Percentiles rank a stretch among this genome's conserved stretches.
Conservation (phyloP, 2,329 filamentous ascomycete species). For the Paraconiothyrium sp. region DNA sequence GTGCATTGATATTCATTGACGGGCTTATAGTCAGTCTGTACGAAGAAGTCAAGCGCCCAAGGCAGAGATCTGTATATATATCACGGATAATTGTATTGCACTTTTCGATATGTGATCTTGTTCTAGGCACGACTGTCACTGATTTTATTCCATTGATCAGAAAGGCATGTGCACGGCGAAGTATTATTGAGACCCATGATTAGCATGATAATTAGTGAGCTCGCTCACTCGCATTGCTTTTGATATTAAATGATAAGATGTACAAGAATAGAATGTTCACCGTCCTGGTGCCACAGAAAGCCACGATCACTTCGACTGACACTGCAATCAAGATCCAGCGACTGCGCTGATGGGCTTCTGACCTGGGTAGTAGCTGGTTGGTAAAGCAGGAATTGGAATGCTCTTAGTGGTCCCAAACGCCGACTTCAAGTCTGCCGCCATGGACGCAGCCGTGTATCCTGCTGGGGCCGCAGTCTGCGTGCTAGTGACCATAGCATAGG, state of each 20-base stretch:
- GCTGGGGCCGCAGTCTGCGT: conserved; percentile 49
- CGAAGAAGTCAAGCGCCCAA: too few relatives aligned
- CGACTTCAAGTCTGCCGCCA: conserved; percentile 44
- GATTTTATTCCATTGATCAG: too few relatives aligned
- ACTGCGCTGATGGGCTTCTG: conserved; percentile 39
- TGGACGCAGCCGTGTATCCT: conserved; percentile 50
- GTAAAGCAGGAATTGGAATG: conserved; percentile 55
- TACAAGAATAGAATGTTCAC: conserved; percentile 1
- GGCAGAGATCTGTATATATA: too few relatives aligned
- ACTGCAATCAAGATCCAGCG: background rate
- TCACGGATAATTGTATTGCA: too few relatives aligned
- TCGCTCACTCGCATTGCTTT: background rate
- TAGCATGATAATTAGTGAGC: background rate
- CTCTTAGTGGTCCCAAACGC: conserved; percentile 42
- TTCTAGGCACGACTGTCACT: too few relatives aligned
- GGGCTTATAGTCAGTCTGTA: too few relatives aligned
- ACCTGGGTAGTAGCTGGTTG: conserved; percentile 53
- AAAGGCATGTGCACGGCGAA: background rate
- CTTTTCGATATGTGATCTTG: too few relatives aligned
- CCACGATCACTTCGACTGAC: too few relatives aligned
- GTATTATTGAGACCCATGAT: background rate
- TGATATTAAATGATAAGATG: background rate
- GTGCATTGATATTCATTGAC: too few relatives aligned
- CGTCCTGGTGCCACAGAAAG: background rate
- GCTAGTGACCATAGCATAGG: conserved; percentile 46